Conservation (phyloP, 2,329 filamentous ascomycete species). For the Rhynchosporium graminicola region DNA sequence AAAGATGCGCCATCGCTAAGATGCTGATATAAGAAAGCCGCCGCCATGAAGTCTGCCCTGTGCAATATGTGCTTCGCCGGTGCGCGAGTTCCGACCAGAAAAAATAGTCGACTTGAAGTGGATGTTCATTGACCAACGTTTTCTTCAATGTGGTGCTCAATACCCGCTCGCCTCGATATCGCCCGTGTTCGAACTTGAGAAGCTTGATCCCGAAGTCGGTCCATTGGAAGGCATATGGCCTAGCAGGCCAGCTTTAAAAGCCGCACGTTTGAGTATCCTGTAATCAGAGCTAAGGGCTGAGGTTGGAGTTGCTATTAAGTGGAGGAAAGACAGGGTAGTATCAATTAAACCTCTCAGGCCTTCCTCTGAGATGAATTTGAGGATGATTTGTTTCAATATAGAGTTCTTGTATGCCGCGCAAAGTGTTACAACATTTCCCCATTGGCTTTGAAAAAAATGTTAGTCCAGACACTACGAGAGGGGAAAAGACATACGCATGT, state of each 20-base stretch:
- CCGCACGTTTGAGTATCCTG: conserved; percentile 61
- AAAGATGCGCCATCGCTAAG: conserved; percentile 30
- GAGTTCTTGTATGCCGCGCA: conserved; percentile 75
- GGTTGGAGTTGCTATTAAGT: conserved; percentile 68
- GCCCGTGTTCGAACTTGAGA: conserved; percentile 27
- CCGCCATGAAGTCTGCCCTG: conserved; percentile 24
- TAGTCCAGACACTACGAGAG: conserved; percentile 28
- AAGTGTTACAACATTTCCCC: conserved; percentile 91
- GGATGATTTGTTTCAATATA: conserved; percentile 58
- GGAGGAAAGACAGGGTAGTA: conserved; percentile 76
- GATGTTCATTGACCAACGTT: conserved; percentile 2
- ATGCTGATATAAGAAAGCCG: conserved; percentile 29
- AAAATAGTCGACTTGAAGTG: not conserved
- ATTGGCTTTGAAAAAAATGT: conserved; percentile 66
- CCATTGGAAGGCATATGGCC: conserved; percentile 13
- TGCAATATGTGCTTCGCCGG: conserved; percentile 33
- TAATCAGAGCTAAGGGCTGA: conserved; percentile 75
- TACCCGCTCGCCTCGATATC: conserved; percentile 25
- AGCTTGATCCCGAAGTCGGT: conserved; percentile 24
- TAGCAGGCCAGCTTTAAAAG: conserved; percentile 27
- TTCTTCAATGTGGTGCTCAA: conserved; percentile 15
- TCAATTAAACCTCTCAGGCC: conserved; percentile 62
- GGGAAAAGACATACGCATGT: conserved; percentile 72
- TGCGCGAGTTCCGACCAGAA: conserved; percentile 21
- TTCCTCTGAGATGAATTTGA: conserved; percentile 55